These are phyloP conservation scores for Hanseniaspora pseudoguilliermondii DNA, from an alignment of 805 yeast species.

Conservation along the genomic window DNA sequence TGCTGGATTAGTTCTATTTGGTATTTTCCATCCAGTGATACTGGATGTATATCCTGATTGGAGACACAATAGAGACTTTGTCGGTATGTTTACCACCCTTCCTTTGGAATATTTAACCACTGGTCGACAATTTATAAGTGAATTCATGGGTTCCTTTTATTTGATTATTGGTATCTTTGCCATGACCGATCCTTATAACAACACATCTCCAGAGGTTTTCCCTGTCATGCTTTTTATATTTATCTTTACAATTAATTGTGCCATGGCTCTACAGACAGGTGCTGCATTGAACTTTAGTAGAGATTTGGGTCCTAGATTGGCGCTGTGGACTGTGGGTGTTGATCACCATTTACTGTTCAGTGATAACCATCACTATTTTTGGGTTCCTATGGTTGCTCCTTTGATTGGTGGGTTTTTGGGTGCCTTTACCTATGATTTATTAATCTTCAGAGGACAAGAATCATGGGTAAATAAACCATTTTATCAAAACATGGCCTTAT, in stretches of 20 bases:
- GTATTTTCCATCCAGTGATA: slow-evolving; percentile 31
- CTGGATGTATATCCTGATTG: slow-evolving; percentile 21
- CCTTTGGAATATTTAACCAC: slow-evolving; percentile 32
- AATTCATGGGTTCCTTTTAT: slow-evolving; percentile 34
- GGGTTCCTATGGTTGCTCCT: slow-evolving; percentile 44
- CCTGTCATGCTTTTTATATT: slow-evolving; percentile 37
- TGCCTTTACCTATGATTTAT: slow-evolving; percentile 38
- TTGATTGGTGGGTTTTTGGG: slow-evolving; percentile 37
- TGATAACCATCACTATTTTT: slow-evolving; percentile 34
- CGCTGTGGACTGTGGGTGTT: slow-evolving; percentile 37
- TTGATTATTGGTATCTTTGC: slow-evolving; percentile 38
- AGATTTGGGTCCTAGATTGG: slow-evolving; percentile 44
- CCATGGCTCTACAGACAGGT: slow-evolving; percentile 41
- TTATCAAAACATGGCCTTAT: slow-evolving; percentile 18
- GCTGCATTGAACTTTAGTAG: slow-evolving; percentile 44
- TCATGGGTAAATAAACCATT: slow-evolving; percentile 38
- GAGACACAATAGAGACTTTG: slow-evolving; percentile 23
- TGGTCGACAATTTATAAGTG: slow-evolving; percentile 37
- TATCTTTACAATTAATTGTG: slow-evolving; percentile 35
- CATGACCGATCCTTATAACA: slow-evolving; percentile 39
- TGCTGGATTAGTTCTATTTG: slow-evolving; percentile 37
- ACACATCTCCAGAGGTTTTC: slow-evolving; percentile 34
- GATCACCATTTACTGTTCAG: slow-evolving; percentile 31
- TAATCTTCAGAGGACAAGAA: slow-evolving; percentile 40
- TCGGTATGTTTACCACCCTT: slow-evolving; percentile 37